phyloP scores from a whole-genome alignment of 2,329 filamentous ascomycete species.

The Neophaeococcomyces aloes region DNA sequence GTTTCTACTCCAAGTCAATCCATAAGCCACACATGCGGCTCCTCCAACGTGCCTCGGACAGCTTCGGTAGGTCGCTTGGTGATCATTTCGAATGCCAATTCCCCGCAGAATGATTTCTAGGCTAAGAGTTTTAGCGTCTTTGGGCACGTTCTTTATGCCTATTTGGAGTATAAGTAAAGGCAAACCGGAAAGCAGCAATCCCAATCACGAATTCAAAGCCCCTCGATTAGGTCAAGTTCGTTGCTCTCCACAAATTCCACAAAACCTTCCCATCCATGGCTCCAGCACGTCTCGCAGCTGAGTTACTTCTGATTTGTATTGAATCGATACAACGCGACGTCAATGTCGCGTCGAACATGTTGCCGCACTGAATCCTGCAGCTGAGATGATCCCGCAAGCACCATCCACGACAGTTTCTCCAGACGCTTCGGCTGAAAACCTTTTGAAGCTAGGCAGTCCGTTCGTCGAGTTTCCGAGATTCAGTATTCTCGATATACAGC shows the following conservation, averaged over 20 bases:
- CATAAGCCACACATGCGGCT: not conserved
- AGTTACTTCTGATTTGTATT: not conserved
- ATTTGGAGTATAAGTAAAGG: not conserved
- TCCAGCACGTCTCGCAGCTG: not conserved
- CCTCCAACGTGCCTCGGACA: not conserved
- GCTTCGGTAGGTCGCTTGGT: not conserved
- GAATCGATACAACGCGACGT: too few relatives aligned
- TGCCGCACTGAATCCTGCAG: not conserved
- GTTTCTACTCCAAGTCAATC: not conserved
- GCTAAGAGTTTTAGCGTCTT: not conserved
- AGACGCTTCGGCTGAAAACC: slow-evolving; percentile 20
- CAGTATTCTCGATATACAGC: slow-evolving; percentile 23
- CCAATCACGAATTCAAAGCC: not conserved
- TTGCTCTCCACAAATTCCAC: not conserved
- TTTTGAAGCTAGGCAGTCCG: slow-evolving; percentile 23
- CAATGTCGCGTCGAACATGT: slow-evolving; percentile 1
- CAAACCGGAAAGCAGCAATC: too few relatives aligned
- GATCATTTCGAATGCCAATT: not conserved
- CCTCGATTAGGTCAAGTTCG: not conserved
- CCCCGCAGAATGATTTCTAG: not conserved
- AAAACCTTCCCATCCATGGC: too few relatives aligned
- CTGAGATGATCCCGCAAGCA: slow-evolving; percentile 20
- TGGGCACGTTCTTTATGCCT: not conserved
- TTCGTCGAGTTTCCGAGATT: slow-evolving; percentile 26
- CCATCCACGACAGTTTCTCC: slow-evolving; percentile 18